Evolutionary conservation across 2,329 filamentous ascomycete genomes (phyloP), one percentile per base, ranked within the genome.

Genomic region (Magnaporthales sp.): DNA sequence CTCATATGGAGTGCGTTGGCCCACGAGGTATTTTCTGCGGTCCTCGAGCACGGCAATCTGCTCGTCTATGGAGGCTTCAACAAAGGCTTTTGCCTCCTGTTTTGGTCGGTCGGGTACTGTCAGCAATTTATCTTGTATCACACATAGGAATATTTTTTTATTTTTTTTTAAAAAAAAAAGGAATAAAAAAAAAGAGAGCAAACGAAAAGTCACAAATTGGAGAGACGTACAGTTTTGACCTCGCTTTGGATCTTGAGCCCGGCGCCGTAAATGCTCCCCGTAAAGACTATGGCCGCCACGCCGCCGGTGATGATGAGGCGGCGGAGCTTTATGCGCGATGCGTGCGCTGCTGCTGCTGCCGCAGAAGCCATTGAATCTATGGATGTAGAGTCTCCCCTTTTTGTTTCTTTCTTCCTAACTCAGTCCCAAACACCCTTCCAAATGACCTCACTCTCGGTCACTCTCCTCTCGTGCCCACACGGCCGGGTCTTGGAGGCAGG

Each of bases 181-280:
- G 29, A 31, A n/a, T 58, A n/a, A 11, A 13, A 46, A 5, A 58
- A 38, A 46, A 46, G 24, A 32, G 27, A 13, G 22, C 31, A n/a
- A 19, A 66, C n/a, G n/a, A n/a, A n/a, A n/a, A n/a, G n/a, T n/a
- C n/a, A n/a, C n/a, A n/a, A n/a, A n/a, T n/a, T n/a, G n/a, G n/a
- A n/a, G n/a, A n/a, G n/a, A n/a, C 68, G 29, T 69, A 73, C 73
- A 9, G 68, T 65, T 56, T 71, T 71, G 61, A 65, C 67, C 66
- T 77, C 72, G 15, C 71, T 67, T 56, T 71, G 70, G 38, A 69
- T 70, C 71, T 77, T 77, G 56, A 78, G 70, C 3, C 72, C 70
- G 4, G 76, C 76, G 46, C 76, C 76, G 67, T 73, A 75, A 27
- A 75, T 68, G 5, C 72, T 72, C 65, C 76, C 76, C 2, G 71